These are phyloP conservation scores for Boletus subparvulus DNA, from an alignment of 768 basidiomycete species.

Conservation along the genomic window DNA sequence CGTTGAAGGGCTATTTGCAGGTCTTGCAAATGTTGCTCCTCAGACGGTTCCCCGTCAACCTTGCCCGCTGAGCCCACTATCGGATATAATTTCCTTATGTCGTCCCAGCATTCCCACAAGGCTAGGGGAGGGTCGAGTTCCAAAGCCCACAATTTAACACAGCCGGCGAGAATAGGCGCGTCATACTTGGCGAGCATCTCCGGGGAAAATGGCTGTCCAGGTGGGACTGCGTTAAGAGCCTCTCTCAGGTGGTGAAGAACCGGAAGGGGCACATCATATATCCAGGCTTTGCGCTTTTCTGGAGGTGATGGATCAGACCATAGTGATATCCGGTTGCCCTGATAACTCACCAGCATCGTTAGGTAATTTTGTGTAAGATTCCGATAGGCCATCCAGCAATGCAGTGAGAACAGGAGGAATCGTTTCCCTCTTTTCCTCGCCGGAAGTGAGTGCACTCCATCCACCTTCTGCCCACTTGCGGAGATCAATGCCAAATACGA, in stretches of 20 bases:
- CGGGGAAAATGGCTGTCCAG: conserved; percentile 43
- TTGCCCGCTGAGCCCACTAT: conserved; percentile 58
- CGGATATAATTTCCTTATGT: conserved; percentile 85
- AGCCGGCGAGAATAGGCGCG: conserved; percentile 80
- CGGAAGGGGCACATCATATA: conserved; percentile 88
- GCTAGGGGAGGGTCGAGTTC: conserved; percentile 87
- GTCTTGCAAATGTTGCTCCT: conserved; percentile 62
- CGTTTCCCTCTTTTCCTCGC: conserved; percentile 57
- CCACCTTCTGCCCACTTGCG: conserved; percentile 88
- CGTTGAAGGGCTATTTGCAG: conserved; percentile 62
- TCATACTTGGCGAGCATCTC: conserved; percentile 75
- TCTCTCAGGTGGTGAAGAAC: conserved; percentile 86
- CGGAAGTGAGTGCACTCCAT: conserved; percentile 57
- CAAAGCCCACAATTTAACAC: conserved; percentile 86
- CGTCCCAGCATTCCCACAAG: conserved; percentile 90
- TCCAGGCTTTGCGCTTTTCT: conserved; percentile 91
- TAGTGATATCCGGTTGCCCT: not conserved
- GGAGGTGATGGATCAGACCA: conserved; percentile 5
- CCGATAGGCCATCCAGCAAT: conserved; percentile 60
- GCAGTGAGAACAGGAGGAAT: conserved; percentile 75
- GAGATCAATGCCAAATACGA: conserved; percentile 89
- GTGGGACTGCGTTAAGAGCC: conserved; percentile 70
- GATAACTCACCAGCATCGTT: conserved; percentile 58
- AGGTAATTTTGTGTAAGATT: conserved; percentile 59
- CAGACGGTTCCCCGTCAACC: conserved; percentile 50